Conservation (phyloP, 768 basidiomycete species). For the Tulasnella sp. region DNA sequence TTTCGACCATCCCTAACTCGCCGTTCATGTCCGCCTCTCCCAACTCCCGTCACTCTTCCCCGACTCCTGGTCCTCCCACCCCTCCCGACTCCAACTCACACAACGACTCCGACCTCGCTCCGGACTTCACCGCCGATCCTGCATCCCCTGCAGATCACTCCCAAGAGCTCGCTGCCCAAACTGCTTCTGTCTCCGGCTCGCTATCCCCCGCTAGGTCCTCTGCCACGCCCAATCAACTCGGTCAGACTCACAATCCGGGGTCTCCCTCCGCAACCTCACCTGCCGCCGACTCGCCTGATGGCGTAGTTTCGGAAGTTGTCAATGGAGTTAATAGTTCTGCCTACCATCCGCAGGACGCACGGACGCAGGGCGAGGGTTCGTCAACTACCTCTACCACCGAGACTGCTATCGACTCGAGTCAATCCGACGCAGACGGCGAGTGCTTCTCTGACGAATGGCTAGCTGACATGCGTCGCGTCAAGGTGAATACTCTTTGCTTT, state of each 20-base stretch:
- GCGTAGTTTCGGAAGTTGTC: neutral
- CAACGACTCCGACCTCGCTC: neutral
- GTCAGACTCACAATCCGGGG: no score
- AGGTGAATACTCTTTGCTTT: constrained; percentile 15
- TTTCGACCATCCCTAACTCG: no score
- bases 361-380: neutral
- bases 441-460: constrained; percentile 17
- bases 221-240: no score
- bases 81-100: neutral
- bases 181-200: no score
- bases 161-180: neutral
- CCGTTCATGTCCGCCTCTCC: neutral
- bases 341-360: no score
- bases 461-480: constrained; percentile 21
- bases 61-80: neutral
- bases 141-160: neutral
- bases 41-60: neutral
- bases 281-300: neutral
- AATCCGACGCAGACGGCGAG: constrained; percentile 16
- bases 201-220: no score
- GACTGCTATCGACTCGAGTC: neutral
- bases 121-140: neutral
- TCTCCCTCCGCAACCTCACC: neutral
- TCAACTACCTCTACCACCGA: neutral
- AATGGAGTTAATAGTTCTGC: no score